Base-by-base conservation (phyloP, 176 grass and related monocot genomes). In the Oryza nivara region DNA sequence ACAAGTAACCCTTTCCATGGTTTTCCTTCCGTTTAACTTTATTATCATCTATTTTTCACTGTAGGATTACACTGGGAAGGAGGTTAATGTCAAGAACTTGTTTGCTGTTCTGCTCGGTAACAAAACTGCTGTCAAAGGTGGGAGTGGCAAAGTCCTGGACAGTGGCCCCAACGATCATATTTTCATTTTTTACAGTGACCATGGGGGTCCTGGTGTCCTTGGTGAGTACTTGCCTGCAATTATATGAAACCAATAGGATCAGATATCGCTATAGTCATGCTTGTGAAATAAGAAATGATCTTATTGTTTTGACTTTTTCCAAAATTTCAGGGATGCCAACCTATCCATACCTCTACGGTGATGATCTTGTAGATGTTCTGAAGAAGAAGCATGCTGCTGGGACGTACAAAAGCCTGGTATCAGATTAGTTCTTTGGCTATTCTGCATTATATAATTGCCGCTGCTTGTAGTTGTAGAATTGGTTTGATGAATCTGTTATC, bases 391-490 rank as follows among this genome's bases (percentile, higher is more conserved):
- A 99, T 54, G 93, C 93, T 68, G 73, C 91, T 32, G 93, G 96
- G 73, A 88, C 93, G n/a, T 99, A 99, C 80, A 96, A 96, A 91
- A 99, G 93, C 91, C 83, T 99, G 93, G 96, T 99, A 94, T 46
- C 8, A 28, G 8, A 68, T 90, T 28, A 46, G 13, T 83, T 88
- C 3, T 67, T 66, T 77, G 38, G 11, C n/a, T 79, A 74, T 58
- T 76, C 44, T 85, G 20, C 72, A 16, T 0, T 78, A n/a, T 82
- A 49, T 60, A 32, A 5, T 84, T 28, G 76, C 83, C 25, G 60
- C 78, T 78, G 19, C 49, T 64, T 87, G 35, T 58, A 78, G 32
- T 64, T 87, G 35, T 58, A 78, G 41, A 11, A 84, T 78, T 80
- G 51, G 23, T 75, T 83, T 86, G 43, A 89, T 20, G 9, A 80